Evolutionary conservation across 2,329 filamentous ascomycete genomes (phyloP).

Genomic region (Verticillium zaregamsianum): DNA sequence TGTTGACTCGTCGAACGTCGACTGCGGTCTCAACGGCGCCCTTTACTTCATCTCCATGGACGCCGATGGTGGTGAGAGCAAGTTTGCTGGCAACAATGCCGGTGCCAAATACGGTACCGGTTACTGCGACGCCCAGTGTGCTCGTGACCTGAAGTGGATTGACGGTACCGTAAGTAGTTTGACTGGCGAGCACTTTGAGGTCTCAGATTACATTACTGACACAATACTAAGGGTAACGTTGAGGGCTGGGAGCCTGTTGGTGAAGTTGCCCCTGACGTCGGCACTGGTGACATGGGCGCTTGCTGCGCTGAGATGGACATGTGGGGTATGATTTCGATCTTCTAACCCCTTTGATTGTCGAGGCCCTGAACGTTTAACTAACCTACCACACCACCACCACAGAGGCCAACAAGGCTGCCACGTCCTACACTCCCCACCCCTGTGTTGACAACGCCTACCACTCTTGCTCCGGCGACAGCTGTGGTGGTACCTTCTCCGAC

Average conservation of each 20-base stretch:
- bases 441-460: slow-evolving; percentile 47
- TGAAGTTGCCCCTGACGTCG: slow-evolving; percentile 37
- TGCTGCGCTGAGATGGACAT: slow-evolving; percentile 63
- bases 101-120: slow-evolving; percentile 59
- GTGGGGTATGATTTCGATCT: slow-evolving; percentile 33
- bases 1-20: slow-evolving; percentile 63
- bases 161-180: slow-evolving; percentile 33
- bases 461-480: slow-evolving; percentile 46
- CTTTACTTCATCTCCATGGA: slow-evolving; percentile 64
- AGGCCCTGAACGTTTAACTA: not conserved
- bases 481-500: slow-evolving; percentile 47
- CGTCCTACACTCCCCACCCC: slow-evolving; percentile 62
- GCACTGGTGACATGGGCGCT: slow-evolving; percentile 44
- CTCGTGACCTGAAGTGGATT: slow-evolving; percentile 53
- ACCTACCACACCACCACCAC: not conserved
- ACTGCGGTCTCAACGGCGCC: slow-evolving; percentile 69
- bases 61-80: slow-evolving; percentile 47
- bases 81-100: slow-evolving; percentile 45
- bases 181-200: not conserved
- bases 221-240: slow-evolving; percentile 37
- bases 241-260: slow-evolving; percentile 37
- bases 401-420: slow-evolving; percentile 61
- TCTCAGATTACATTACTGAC: not conserved
- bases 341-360: not conserved
- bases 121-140: slow-evolving; percentile 47